These are phyloP conservation scores for Kluyveromyces starmeri DNA, from an alignment of 805 yeast genomes.

Conservation along the genomic window DNA sequence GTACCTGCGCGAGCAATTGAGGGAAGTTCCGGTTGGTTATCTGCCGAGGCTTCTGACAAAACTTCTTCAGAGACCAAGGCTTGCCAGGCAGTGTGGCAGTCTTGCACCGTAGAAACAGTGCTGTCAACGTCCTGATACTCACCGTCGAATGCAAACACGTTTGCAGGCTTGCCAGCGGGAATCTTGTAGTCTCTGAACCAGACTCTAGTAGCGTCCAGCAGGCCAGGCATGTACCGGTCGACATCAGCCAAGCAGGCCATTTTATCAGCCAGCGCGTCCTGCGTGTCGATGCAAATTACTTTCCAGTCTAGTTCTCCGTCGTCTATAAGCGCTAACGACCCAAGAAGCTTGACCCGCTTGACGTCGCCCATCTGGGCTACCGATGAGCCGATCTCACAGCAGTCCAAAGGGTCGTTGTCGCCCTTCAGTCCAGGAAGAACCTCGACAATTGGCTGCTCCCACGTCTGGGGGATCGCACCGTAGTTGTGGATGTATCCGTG, in stretches of 20 bases:
- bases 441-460: constrained; percentile 85
- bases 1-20: constrained; percentile 48
- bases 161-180: constrained; percentile 73
- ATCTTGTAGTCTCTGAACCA: constrained; percentile 84
- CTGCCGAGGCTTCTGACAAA: constrained; percentile 4
- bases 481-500: constrained; percentile 83
- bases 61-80: constrained; percentile 39
- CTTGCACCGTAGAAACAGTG: constrained; percentile 52
- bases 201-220: constrained; percentile 54
- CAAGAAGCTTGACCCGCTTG: constrained; percentile 58
- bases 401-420: constrained; percentile 93
- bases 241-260: constrained; percentile 63
- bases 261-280: constrained; percentile 55
- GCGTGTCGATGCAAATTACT: constrained; percentile 57
- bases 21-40: constrained; percentile 29
- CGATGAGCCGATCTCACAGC: constrained; percentile 74
- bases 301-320: constrained; percentile 99
- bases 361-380: constrained; percentile 56
- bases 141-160: constrained; percentile 68
- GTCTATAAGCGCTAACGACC: constrained; percentile 70
- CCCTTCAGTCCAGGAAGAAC: constrained; percentile 50
- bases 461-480: constrained; percentile 87
- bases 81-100: constrained; percentile 65
- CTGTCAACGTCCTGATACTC: constrained; percentile 48
- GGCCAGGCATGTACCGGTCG: constrained; percentile 57